These are phyloP conservation scores for Citrus hindsii DNA, from an alignment of 345 rosid genomes.

Conservation along the genomic window DNA sequence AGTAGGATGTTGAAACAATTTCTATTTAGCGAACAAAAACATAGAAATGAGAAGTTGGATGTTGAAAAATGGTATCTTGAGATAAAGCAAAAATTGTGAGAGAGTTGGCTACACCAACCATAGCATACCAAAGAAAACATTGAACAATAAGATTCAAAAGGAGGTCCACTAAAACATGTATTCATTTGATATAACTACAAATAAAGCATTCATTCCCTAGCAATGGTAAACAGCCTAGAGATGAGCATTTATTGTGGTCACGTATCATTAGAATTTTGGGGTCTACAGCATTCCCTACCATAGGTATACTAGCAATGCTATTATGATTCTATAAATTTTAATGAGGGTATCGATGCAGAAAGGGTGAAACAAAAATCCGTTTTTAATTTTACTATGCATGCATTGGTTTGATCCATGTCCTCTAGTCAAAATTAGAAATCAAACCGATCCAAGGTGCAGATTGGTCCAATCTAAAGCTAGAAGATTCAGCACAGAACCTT, in stretches of 20 bases:
- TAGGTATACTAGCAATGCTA: neutral
- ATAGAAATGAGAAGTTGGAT: constrained; percentile 6
- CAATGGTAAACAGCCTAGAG: neutral
- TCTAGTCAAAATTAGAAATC: neutral
- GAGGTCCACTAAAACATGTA: neutral
- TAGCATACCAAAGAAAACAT: neutral
- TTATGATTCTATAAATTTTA: neutral
- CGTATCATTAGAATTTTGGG: neutral
- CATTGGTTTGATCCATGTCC: neutral
- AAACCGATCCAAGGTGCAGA: neutral
- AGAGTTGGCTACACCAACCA: neutral
- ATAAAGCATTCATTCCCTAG: neutral
- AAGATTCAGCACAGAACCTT: neutral
- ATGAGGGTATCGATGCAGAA: neutral
- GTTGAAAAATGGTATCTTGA: neutral
- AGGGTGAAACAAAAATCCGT: neutral
- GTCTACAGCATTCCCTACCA: neutral
- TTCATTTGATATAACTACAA: neutral
- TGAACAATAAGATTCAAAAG: neutral
- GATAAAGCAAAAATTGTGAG: neutral
- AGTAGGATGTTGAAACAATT: too few relatives aligned
- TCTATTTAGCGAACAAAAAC: constrained; percentile 1
- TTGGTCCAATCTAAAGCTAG: neutral
- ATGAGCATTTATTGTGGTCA: neutral
- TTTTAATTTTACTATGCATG: neutral